These are phyloP conservation scores for Albifimbria verrucaria DNA, from an alignment of 2,329 filamentous ascomycete species.

Conservation along the genomic window DNA sequence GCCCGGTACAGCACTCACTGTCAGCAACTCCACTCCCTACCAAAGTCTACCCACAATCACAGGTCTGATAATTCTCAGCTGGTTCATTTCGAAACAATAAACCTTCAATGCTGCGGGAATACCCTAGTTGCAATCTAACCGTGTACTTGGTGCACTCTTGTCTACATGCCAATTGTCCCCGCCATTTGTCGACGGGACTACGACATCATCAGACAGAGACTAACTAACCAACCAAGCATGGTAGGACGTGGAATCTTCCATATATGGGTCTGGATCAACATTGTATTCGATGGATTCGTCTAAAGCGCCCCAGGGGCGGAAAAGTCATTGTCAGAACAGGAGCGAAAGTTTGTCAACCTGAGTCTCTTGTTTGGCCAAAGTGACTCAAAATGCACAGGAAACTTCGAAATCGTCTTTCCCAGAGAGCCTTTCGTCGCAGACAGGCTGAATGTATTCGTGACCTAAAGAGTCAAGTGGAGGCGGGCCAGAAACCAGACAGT, in stretches of 20 bases:
- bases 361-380: neutral
- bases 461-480: slow-evolving; percentile 17
- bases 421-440: slow-evolving; percentile 26
- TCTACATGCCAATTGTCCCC: neutral
- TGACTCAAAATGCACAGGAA: slow-evolving; percentile 13
- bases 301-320: neutral
- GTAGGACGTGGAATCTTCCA: neutral
- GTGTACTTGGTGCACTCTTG: neutral
- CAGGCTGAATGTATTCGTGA: slow-evolving; percentile 25
- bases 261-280: neutral
- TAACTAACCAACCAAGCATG: neutral
- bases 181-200: neutral
- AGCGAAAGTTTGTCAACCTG: neutral
- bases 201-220: neutral
- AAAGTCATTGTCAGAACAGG: neutral
- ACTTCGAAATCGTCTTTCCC: slow-evolving; percentile 27
- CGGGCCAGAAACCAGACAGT: slow-evolving; percentile 15
- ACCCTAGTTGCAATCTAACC: neutral
- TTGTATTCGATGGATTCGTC: neutral
- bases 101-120: neutral
- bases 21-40: neutral
- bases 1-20: neutral
- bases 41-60: neutral
- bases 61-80: neutral
- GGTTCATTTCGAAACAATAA: neutral